Percentiles rank a stretch among this genome's conserved stretches.
Evolutionary conservation across 331 rosid species (phyloP).

Genomic region (Quercus phellos): DNA sequence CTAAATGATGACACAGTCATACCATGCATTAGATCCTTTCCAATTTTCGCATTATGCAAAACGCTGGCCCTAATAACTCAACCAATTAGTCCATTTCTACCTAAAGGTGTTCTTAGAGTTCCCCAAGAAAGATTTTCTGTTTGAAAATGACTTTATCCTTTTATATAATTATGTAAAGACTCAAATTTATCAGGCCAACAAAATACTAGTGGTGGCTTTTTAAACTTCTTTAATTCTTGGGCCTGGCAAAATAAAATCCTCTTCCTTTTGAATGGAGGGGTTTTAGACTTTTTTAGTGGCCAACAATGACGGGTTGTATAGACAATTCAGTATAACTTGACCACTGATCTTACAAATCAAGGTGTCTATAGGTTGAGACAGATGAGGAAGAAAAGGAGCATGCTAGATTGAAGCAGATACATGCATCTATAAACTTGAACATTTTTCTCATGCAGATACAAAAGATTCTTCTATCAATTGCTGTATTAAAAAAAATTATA

Average conservation of each 20-base stretch:
- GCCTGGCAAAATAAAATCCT: not conserved
- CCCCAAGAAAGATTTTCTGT: not conserved
- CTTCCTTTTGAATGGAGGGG: too few species aligned
- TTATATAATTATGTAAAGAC: not conserved
- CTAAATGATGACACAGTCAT: not conserved
- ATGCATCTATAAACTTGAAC: too few species aligned
- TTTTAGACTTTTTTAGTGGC: too few species aligned
- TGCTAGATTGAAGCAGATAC: too few species aligned
- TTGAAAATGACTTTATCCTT: not conserved
- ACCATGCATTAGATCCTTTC: not conserved
- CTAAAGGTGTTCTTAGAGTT: not conserved
- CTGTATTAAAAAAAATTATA: too few species aligned
- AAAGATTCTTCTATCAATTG: too few species aligned
- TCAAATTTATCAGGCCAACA: not conserved
- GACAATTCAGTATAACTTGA: too few species aligned
- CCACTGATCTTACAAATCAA: too few species aligned
- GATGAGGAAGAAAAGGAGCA: too few species aligned
- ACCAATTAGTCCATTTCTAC: not conserved
- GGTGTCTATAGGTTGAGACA: too few species aligned
- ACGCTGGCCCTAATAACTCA: not conserved
- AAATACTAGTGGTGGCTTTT: not conserved
- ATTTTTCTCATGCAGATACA: too few species aligned
- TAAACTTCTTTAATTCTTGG: not conserved
- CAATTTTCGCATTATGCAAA: not conserved
- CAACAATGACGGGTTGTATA: too few species aligned